phyloP scores from a whole-genome alignment of 805 yeast genomes.

The Metschnikowia hibisci region DNA sequence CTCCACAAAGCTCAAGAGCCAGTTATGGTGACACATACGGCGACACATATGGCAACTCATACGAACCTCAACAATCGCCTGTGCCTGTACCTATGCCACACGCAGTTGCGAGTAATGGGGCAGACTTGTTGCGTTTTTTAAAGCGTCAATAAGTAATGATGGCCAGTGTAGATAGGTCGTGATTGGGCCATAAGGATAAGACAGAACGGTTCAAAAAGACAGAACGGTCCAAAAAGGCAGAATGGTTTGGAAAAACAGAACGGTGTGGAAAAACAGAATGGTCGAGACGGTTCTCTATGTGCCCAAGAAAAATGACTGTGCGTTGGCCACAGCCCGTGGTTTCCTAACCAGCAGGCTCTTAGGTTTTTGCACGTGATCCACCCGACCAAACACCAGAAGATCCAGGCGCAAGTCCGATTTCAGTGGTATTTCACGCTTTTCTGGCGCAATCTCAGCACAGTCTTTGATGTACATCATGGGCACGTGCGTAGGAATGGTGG shows the following conservation, averaged over 20 bases:
- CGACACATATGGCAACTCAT: too few relatives aligned
- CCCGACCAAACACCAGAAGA: constrained; percentile 4
- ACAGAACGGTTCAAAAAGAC: too few relatives aligned
- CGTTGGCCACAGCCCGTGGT: constrained; percentile 1
- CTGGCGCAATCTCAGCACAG: neutral
- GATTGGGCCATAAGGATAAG: neutral
- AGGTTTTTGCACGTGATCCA: constrained; percentile 5
- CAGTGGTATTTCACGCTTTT: neutral
- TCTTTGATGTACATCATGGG: constrained; percentile 16
- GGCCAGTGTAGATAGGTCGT: too few relatives aligned
- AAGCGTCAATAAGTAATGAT: neutral
- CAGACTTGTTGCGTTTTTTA: constrained; percentile 20
- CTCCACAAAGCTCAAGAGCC: constrained; percentile 4
- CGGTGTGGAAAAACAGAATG: too few relatives aligned
- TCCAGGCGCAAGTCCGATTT: neutral
- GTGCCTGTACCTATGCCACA: constrained; percentile 4
- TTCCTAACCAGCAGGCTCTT: constrained; percentile 3
- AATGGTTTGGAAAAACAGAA: too few relatives aligned
- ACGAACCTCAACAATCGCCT: constrained; percentile 7
- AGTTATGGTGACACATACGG: constrained; percentile 16
- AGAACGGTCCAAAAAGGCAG: too few relatives aligned
- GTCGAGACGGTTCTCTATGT: too few relatives aligned
- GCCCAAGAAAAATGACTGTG: constrained; percentile 1
- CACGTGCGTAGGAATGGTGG: constrained; percentile 4
- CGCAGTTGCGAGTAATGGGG: constrained; percentile 10